These are phyloP conservation scores for Leccinum solheimii DNA, from an alignment of 1,284 basidiomycete species.

Conservation along the genomic window DNA sequence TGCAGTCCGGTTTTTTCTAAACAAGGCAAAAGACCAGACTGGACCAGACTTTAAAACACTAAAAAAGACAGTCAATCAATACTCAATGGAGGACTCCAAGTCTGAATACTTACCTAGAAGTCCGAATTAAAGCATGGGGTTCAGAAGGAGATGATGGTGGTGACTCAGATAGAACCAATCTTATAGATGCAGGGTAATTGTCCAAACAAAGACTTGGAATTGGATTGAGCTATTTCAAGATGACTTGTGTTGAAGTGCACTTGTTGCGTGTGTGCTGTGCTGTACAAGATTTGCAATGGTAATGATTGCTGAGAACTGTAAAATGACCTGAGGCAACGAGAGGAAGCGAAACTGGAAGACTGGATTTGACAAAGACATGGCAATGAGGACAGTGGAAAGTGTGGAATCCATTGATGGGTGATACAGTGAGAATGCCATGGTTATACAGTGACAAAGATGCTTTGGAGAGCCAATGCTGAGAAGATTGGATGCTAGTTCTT, in stretches of 20 bases:
- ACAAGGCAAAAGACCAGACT: too few species aligned
- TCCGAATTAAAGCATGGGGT: too few species aligned
- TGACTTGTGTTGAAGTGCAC: not conserved
- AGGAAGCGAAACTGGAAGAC: not conserved
- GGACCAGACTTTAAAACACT: too few species aligned
- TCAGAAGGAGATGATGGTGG: too few species aligned
- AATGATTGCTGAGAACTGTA: not conserved
- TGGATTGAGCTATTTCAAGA: not conserved
- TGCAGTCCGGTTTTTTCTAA: too few species aligned
- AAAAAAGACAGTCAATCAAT: too few species aligned
- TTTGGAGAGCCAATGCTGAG: not conserved
- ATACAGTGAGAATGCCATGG: not conserved
- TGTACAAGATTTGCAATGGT: not conserved
- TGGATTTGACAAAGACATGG: not conserved
- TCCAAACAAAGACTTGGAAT: not conserved
- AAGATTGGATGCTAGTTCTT: not conserved
- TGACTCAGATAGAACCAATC: too few species aligned
- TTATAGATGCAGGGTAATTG: too few species aligned
- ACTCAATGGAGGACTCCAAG: too few species aligned
- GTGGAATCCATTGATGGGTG: not conserved
- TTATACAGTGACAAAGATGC: not conserved
- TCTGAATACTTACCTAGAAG: too few species aligned
- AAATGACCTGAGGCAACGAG: not conserved
- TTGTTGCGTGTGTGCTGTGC: not conserved
- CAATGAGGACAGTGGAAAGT: not conserved